A percentile compares a stretch with the other conserved stretches of the same genome.
These are phyloP conservation scores for Leucogyrophana mollusca DNA, from an alignment of 768 basidiomycete genomes.

Conservation along the genomic window DNA sequence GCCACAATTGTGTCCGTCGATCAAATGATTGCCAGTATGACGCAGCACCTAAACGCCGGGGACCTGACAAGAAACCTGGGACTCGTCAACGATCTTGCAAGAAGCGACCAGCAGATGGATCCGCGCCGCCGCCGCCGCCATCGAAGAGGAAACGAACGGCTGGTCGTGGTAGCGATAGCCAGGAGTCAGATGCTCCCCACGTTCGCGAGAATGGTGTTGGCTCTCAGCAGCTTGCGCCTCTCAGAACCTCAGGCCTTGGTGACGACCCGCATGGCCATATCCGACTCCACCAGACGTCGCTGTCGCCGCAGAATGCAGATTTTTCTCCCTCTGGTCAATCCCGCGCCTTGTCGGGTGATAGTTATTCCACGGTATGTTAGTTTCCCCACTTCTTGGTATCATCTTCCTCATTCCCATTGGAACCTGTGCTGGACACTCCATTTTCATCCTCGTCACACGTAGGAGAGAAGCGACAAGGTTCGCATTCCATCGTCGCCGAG, in stretches of 20 bases:
- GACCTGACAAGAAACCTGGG: conserved; percentile 84
- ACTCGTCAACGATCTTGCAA: conserved; percentile 84
- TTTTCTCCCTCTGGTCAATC: conserved; percentile 26
- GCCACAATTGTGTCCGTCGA: conserved; percentile 80
- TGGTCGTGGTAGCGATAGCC: conserved; percentile 30
- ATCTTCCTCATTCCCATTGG: conserved; percentile 5
- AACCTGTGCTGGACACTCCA: too few relatives aligned
- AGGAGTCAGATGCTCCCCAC: conserved; percentile 15
- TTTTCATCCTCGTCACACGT: conserved; percentile 21
- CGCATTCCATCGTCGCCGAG: conserved; percentile 27
- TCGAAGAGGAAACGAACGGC: conserved; percentile 52
- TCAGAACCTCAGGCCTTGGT: not conserved
- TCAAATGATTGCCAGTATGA: conserved; percentile 81
- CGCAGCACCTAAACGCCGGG: conserved; percentile 74
- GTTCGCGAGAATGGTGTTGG: too few relatives aligned
- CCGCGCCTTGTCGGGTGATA: conserved; percentile 25
- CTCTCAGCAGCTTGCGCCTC: too few relatives aligned
- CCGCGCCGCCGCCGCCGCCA: conserved; percentile 48
- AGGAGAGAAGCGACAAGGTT: conserved; percentile 23
- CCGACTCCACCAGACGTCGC: conserved; percentile 28
- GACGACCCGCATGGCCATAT: conserved; percentile 18
- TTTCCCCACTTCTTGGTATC: not conserved
- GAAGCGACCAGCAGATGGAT: conserved; percentile 63
- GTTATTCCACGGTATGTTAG: conserved; percentile 23
- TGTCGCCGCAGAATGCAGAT: conserved; percentile 29